Evolutionary conservation across 2,329 filamentous ascomycete species (phyloP).

Genomic region (Hypoxylon sp.): DNA sequence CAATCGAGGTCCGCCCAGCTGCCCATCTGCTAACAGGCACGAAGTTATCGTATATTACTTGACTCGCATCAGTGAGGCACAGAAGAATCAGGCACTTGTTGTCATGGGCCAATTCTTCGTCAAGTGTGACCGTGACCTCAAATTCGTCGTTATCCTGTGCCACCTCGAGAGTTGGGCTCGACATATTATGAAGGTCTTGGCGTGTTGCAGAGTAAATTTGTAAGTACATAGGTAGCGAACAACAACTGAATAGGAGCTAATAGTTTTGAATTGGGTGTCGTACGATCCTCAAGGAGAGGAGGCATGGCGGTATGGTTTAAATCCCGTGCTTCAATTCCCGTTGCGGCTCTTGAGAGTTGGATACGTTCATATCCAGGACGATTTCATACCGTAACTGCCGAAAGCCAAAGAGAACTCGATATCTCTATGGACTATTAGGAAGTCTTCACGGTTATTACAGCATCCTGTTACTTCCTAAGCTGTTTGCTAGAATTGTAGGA

Average conservation of each 20-base stretch:
- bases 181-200: not conserved
- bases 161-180: not conserved
- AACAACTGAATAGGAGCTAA: not conserved
- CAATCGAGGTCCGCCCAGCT: not conserved
- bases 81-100: constrained; percentile 4
- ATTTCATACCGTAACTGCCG: not conserved
- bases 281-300: not conserved
- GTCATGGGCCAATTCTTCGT: not conserved
- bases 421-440: not conserved
- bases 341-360: not conserved
- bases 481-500: not conserved
- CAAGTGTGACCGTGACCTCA: not conserved
- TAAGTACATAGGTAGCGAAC: not conserved
- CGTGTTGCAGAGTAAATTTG: not conserved
- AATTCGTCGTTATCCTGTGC: not conserved
- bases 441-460: not conserved
- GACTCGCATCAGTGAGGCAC: not conserved
- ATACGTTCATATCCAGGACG: not conserved
- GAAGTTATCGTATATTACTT: not conserved
- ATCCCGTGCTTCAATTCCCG: not conserved
- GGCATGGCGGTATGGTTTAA: not conserved
- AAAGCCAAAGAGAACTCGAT: not conserved
- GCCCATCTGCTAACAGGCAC: constrained; percentile 1
- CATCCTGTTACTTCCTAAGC: not conserved
- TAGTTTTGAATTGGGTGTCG: not conserved